A percentile compares a stretch with the other conserved stretches of the same genome.
Evolutionary conservation across 306 rosid genomes (phyloP).

Genomic region (Cicer yamashitae): DNA sequence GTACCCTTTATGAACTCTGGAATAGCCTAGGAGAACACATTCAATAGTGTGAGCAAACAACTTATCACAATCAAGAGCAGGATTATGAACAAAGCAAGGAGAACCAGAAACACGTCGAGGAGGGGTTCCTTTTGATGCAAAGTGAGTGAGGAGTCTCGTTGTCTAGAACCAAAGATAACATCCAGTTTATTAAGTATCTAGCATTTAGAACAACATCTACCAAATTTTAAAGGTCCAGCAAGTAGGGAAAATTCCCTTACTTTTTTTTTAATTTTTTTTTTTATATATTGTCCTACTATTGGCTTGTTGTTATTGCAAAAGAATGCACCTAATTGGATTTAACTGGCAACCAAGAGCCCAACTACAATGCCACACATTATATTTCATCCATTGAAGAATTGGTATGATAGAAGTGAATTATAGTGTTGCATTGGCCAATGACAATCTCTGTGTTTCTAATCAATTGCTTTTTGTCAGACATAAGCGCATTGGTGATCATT

Average conservation of each 20-base stretch:
- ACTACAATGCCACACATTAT: constrained; percentile 9
- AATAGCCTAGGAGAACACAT: neutral
- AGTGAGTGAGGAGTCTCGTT: neutral
- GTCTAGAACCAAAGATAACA: constrained; percentile 12
- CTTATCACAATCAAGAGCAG: neutral
- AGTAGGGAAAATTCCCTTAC: constrained; percentile 9
- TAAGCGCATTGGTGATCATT: constrained; percentile 22
- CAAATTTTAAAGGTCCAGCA: neutral
- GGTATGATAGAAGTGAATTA: constrained; percentile 25
- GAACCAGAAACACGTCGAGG: neutral
- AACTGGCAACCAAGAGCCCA: constrained; percentile 20
- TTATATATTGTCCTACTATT: neutral
- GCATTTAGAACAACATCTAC: neutral
- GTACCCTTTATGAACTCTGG: constrained; percentile 2
- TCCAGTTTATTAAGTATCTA: constrained; percentile 1
- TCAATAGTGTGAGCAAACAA: neutral
- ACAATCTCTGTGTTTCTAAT: constrained; percentile 6
- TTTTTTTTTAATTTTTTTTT: neutral
- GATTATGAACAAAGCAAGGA: constrained; percentile 1
- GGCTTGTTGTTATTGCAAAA: constrained; percentile 29
- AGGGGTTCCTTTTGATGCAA: neutral
- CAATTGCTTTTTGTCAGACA: constrained; percentile 25
- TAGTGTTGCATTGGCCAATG: constrained; percentile 36
- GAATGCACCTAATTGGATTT: constrained; percentile 22
- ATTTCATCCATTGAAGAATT: constrained; percentile 20